Evolutionary conservation across 805 yeast species (phyloP).

Genomic region (Candida fluviatilis): DNA sequence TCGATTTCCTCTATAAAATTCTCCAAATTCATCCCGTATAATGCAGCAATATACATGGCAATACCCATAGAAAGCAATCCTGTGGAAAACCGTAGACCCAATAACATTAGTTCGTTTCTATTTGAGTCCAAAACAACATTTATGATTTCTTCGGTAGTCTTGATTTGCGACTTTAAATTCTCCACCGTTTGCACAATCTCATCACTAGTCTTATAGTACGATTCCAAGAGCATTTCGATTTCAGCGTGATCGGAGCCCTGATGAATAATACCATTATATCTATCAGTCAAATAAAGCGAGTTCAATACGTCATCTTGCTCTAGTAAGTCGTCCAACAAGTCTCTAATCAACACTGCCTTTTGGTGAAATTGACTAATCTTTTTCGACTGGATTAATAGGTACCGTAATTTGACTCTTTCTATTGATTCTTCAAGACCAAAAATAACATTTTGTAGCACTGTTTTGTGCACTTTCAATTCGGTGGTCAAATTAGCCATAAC

Average conservation of each 20-base stretch:
- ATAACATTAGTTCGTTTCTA: constrained; percentile 85
- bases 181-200: constrained; percentile 91
- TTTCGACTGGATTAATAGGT: constrained; percentile 78
- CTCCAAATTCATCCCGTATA: constrained; percentile 94
- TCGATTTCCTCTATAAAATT: constrained; percentile 84
- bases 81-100: constrained; percentile 78
- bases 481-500: constrained; percentile 75
- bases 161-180: constrained; percentile 72
- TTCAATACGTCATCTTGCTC: constrained; percentile 87
- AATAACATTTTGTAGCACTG: constrained; percentile 69
- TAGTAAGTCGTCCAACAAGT: constrained; percentile 76
- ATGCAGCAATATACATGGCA: constrained; percentile 75
- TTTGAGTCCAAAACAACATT: constrained; percentile 91
- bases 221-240: constrained; percentile 84
- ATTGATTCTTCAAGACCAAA: constrained; percentile 77
- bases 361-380: constrained; percentile 79
- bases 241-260: constrained; percentile 71
- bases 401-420: constrained; percentile 73
- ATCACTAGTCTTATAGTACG: constrained; percentile 86
- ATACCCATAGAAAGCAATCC: constrained; percentile 80
- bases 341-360: constrained; percentile 76
- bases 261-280: constrained; percentile 39
- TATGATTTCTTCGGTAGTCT: constrained; percentile 91
- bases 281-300: constrained; percentile 73
- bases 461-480: constrained; percentile 82